These are phyloP conservation scores for Epichloe gansuensis DNA, from an alignment of 2,329 filamentous ascomycete species.

Conservation along the genomic window DNA sequence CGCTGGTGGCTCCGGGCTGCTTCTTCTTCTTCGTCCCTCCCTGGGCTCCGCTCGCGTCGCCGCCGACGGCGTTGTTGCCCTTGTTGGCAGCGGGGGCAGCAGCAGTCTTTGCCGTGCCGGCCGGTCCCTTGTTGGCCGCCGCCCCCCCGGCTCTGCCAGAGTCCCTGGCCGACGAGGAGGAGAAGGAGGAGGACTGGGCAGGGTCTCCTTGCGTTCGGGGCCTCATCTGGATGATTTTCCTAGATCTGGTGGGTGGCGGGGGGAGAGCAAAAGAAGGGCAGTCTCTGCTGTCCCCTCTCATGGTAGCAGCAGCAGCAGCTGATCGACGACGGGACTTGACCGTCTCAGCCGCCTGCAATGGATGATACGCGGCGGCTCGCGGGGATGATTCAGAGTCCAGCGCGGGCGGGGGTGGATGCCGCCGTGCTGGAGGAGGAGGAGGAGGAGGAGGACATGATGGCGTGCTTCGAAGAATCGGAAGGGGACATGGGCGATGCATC, in stretches of 20 bases:
- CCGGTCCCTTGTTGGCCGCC: slow-evolving; percentile 8
- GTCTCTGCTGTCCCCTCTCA: slow-evolving; percentile 30
- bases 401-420: slow-evolving; percentile 4
- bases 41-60: slow-evolving; percentile 10
- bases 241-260: slow-evolving; percentile 84
- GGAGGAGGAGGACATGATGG: slow-evolving; percentile 8
- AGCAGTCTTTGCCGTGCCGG: slow-evolving; percentile 11
- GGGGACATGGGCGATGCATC: slow-evolving; percentile 30
- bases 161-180: slow-evolving; percentile 12
- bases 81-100: slow-evolving; percentile 6
- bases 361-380: slow-evolving; percentile 25
- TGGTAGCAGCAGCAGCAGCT: slow-evolving; percentile 25
- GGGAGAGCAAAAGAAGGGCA: slow-evolving; percentile 62
- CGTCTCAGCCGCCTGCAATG: slow-evolving; percentile 36
- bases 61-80: not conserved
- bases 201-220: slow-evolving; percentile 36
- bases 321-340: slow-evolving; percentile 42
- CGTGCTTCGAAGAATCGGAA: slow-evolving; percentile 18
- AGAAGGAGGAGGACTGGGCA: slow-evolving; percentile 6
- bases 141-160: slow-evolving; percentile 10
- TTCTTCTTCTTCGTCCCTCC: slow-evolving; percentile 58
- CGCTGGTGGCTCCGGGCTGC: slow-evolving; percentile 60
- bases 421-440: slow-evolving; percentile 6
- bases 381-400: slow-evolving; percentile 10
- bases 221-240: slow-evolving; percentile 99